Evolutionary conservation across 345 rosid species (phyloP).

Genomic region (Eucalyptus pumila): DNA sequence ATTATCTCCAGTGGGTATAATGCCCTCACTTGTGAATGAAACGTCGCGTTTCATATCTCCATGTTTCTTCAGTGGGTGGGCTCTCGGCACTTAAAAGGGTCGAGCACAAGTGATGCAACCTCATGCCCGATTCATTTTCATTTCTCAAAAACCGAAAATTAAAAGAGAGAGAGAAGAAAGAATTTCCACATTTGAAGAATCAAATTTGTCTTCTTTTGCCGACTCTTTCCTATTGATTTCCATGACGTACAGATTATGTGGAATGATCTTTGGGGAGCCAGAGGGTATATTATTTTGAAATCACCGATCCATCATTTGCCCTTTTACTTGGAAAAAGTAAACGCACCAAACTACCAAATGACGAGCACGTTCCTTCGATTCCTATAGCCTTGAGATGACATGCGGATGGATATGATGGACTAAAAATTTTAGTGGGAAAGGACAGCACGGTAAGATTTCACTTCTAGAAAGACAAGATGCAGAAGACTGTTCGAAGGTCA

Average conservation of each 20-base stretch:
- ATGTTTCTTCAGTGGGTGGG: not conserved
- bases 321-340: not conserved
- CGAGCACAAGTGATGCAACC: not conserved
- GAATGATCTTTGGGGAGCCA: not conserved
- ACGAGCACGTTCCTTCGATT: not conserved
- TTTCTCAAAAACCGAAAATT: not conserved
- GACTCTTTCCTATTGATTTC: not conserved
- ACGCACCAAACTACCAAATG: not conserved
- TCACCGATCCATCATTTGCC: not conserved
- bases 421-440: not conserved
- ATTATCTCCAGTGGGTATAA: not conserved
- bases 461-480: not conserved
- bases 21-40: not conserved
- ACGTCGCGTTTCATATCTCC: not conserved
- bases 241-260: not conserved
- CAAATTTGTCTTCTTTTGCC: not conserved
- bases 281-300: not conserved
- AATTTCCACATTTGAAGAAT: not conserved
- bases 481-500: not conserved
- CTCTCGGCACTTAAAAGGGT: not conserved
- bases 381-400: not conserved
- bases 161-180: not conserved
- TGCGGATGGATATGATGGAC: not conserved
- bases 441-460: not conserved
- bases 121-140: not conserved